Percentiles rank a stretch among this genome's conserved stretches.
Evolutionary conservation across 2,329 filamentous ascomycete genomes (phyloP).

Genomic region (Colletotrichum cuscutae): DNA sequence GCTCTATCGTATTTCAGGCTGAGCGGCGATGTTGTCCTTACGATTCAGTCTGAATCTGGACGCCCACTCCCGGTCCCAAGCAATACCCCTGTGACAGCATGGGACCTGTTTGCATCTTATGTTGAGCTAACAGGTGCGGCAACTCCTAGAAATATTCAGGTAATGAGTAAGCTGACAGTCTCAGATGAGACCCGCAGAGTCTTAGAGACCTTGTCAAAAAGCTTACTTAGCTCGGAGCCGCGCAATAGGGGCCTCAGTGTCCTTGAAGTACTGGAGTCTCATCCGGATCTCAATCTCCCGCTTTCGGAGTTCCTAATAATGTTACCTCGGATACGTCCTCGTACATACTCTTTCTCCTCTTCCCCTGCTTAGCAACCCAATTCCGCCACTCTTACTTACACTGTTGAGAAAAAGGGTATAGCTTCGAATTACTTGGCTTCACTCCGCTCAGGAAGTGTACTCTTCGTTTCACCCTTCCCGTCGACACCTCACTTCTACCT

Average conservation of each 20-base stretch:
- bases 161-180: no score
- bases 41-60: no score
- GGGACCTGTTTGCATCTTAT: no score
- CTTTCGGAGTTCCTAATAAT: conserved; percentile 76
- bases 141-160: no score
- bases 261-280: conserved; percentile 76
- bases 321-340: conserved; percentile 76
- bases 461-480: conserved; percentile 51
- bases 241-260: conserved; percentile 68
- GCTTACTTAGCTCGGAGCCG: conserved; percentile 55
- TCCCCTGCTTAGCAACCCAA: conserved; percentile 34
- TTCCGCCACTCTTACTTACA: background rate
- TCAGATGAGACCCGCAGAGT: no score
- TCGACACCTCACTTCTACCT: conserved; percentile 56
- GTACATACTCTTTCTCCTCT: conserved; percentile 67
- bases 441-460: background rate
- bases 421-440: conserved; percentile 7
- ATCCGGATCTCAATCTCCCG: conserved; percentile 63
- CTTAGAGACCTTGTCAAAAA: conserved; percentile 40
- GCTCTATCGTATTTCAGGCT: no score
- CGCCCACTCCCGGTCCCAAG: no score
- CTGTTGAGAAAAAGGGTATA: conserved; percentile 41
- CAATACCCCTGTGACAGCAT: no score
- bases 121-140: no score
- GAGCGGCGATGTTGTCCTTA: no score